Base-by-base conservation (phyloP, 768 basidiomycete species). In the Phanerochaete carnosa region DNA sequence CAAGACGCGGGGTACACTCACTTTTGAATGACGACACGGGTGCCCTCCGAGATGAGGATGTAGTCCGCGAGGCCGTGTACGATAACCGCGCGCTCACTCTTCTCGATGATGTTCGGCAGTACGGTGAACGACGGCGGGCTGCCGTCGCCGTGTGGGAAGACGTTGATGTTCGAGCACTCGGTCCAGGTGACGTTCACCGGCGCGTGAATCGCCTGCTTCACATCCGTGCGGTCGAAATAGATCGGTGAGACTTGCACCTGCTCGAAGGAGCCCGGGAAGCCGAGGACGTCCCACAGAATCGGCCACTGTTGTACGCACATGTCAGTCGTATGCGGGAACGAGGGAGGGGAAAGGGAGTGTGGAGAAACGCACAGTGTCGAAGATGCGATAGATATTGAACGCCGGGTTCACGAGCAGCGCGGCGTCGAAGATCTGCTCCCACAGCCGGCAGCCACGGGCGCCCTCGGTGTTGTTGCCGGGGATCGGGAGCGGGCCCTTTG, bases 301-400 rank as follows among this genome's bases (percentile, higher is more conserved):
- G 89, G 90, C 72, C 76, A 89, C 64, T 78, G 52, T 30, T n/a
- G n/a, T n/a, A n/a, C n/a, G n/a, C n/a, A n/a, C n/a, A n/a, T n/a
- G n/a, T n/a, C n/a, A n/a, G n/a, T n/a, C n/a, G n/a, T n/a, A 28
- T 19, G 26, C 2, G 11, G 13, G 8, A 32, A 28, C 15, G 5
- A 0, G 8, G 32, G 3, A 11, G 19, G 3, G 33, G 1, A 37
- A 3, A 9, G 45, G 35, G 6, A 25, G 32, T 7, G 32, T 28
- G n/a, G 50, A 29, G 54, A 35, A 11, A 66, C 80, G 61, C 54
- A 74, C 80, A 22, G 83, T 88, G 66, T 90, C 89, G 72, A 89
- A 88, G 57, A 92, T 88, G 23, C 87, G 82, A 68, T 92, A 92
- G 7, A 90, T 79, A 64, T 92, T 79, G 75, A 92, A 92, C 0